Percentiles rank a stretch among this genome's conserved stretches.
phyloP scores from a whole-genome alignment of 768 basidiomycete species.

The Hortiboletus campestris region DNA sequence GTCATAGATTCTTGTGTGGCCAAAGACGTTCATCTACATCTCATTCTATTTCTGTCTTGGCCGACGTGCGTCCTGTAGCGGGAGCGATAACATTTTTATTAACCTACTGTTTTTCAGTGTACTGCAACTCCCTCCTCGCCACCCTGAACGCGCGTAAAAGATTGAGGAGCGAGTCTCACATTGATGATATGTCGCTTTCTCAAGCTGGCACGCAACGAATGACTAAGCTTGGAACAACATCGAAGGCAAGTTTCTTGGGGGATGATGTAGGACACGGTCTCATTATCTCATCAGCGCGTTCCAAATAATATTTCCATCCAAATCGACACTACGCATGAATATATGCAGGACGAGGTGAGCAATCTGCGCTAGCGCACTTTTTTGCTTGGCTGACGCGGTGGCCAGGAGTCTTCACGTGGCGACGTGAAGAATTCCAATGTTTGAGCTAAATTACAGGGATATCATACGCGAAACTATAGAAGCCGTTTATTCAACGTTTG shows the following conservation, averaged over 20 bases:
- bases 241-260: background rate
- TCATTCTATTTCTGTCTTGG: conserved; percentile 61
- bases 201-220: background rate
- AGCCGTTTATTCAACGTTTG: too few relatives aligned
- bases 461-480: too few relatives aligned
- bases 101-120: conserved; percentile 37
- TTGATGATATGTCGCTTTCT: conserved; percentile 12
- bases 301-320: conserved; percentile 60
- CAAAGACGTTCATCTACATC: conserved; percentile 53
- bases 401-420: background rate
- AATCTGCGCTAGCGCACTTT: too few relatives aligned
- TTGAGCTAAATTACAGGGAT: background rate
- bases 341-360: conserved; percentile 38
- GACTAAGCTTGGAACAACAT: background rate
- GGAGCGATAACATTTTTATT: background rate
- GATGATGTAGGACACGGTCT: background rate
- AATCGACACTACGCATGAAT: conserved; percentile 60
- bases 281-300: conserved; percentile 4
- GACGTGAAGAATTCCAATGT: conserved; percentile 10
- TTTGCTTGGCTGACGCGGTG: background rate
- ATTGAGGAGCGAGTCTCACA: conserved; percentile 31
- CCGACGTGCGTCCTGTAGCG: conserved; percentile 41
- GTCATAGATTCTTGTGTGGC: conserved; percentile 46
- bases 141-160: conserved; percentile 54
- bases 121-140: conserved; percentile 59